Conservation (phyloP, 2,329 filamentous ascomycete species). For the Botrytis medusae region DNA sequence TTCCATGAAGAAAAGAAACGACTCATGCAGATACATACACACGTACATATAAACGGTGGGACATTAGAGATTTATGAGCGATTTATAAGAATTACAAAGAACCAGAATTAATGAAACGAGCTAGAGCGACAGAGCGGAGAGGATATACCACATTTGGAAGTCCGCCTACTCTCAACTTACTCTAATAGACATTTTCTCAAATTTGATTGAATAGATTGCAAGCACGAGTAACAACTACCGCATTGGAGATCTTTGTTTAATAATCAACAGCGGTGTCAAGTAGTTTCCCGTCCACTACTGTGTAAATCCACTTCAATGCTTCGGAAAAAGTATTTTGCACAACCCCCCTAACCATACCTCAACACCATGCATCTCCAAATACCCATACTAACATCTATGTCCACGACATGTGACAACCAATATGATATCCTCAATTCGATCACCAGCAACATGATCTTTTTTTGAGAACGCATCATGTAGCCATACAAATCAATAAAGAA, state of each 20-base stretch:
- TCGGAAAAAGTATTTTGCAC: neutral
- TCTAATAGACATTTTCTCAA: neutral
- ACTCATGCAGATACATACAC: neutral
- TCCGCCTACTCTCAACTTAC: neutral
- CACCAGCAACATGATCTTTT: neutral
- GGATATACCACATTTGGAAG: neutral
- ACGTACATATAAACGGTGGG: neutral
- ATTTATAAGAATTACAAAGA: neutral
- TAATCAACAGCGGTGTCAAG: neutral
- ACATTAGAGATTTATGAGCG: neutral
- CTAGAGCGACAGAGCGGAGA: neutral
- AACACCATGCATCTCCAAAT: neutral
- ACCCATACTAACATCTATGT: neutral
- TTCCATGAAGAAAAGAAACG: neutral
- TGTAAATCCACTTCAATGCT: neutral
- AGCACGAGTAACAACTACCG: neutral
- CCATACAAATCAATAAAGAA: neutral
- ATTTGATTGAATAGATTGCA: neutral
- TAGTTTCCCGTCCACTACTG: neutral
- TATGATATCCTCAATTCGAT: neutral
- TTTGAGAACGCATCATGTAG: accelerated
- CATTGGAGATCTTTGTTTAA: neutral
- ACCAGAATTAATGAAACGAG: neutral
- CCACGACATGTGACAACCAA: neutral
- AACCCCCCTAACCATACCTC: neutral